Evolutionary conservation across 139 green algal species (phyloP).

Genomic region (Chlorella sorokiniana): DNA sequence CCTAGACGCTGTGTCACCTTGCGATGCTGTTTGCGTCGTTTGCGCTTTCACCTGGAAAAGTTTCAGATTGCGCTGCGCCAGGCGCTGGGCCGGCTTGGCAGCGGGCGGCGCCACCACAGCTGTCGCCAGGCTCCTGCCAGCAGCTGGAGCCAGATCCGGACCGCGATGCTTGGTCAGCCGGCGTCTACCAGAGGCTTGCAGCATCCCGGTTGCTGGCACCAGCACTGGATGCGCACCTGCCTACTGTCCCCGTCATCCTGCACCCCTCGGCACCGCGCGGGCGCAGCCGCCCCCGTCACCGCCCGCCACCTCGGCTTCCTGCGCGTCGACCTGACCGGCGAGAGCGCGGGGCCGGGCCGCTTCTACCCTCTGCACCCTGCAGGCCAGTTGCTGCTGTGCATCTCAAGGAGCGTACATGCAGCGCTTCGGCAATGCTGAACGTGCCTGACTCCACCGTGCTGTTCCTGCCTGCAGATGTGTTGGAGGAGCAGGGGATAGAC

Average conservation of each 20-base stretch:
- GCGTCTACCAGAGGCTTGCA: background rate
- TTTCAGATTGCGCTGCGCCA: background rate
- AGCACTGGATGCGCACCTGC: background rate
- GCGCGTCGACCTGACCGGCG: conserved; percentile 2
- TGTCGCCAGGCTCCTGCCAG: background rate
- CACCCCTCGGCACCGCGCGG: conserved; percentile 26
- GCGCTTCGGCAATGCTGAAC: no score
- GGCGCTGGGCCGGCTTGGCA: background rate
- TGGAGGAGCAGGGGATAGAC: conserved; percentile 9
- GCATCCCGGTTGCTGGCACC: background rate
- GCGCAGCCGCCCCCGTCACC: background rate
- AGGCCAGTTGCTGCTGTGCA: background rate
- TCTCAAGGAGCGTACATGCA: background rate
- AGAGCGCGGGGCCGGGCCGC: conserved; percentile 3
- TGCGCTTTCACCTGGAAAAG: background rate
- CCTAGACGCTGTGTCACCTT: background rate
- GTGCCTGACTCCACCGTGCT: no score
- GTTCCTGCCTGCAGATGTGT: conserved; percentile 15
- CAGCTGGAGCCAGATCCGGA: background rate
- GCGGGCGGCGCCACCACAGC: no score
- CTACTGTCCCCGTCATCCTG: conserved; percentile 24
- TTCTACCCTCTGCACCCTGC: conserved; percentile 17
- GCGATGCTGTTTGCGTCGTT: conserved; percentile 6
- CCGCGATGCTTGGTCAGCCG: conserved; percentile 6
- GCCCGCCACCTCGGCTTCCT: conserved; percentile 31